These are phyloP conservation scores for Pythium periplocum DNA, from an alignment of 352 stramenopile species.

Conservation along the genomic window DNA sequence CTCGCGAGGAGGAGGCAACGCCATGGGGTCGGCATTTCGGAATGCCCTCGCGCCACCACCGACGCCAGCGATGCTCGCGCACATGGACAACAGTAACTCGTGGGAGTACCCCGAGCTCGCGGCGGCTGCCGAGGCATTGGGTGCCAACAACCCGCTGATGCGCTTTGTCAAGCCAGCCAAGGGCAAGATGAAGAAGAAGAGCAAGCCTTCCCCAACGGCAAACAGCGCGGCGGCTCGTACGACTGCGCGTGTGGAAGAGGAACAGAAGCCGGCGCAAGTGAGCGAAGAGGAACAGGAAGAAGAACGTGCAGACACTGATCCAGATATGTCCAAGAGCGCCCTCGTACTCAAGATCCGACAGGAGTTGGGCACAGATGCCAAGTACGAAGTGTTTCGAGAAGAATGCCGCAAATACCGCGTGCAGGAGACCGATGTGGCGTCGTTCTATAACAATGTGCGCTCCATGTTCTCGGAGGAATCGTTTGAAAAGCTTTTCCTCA, in stretches of 20 bases:
- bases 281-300: slow-evolving; percentile 33
- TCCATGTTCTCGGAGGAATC: slow-evolving; percentile 50
- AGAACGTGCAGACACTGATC: slow-evolving; percentile 19
- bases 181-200: slow-evolving; percentile 65
- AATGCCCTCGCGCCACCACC: slow-evolving; percentile 65
- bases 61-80: slow-evolving; percentile 63
- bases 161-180: slow-evolving; percentile 72
- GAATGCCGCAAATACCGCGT: slow-evolving; percentile 67
- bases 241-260: slow-evolving; percentile 28
- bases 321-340: slow-evolving; percentile 57
- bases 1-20: slow-evolving; percentile 7
- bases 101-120: slow-evolving; percentile 76
- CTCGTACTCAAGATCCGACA: slow-evolving; percentile 77
- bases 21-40: slow-evolving; percentile 41
- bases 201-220: slow-evolving; percentile 15
- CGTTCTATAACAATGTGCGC: slow-evolving; percentile 72
- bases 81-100: slow-evolving; percentile 52
- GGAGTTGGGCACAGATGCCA: slow-evolving; percentile 66
- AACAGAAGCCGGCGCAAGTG: slow-evolving; percentile 28
- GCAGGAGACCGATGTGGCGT: slow-evolving; percentile 44
- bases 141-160: slow-evolving; percentile 78
- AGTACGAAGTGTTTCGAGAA: slow-evolving; percentile 82
- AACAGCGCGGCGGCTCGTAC: not conserved
- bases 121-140: slow-evolving; percentile 56
- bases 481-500: slow-evolving; percentile 74